Base-by-base conservation (phyloP, 192 early-diverging fungal genomes). In the Thoreauomyces humboldtii region DNA sequence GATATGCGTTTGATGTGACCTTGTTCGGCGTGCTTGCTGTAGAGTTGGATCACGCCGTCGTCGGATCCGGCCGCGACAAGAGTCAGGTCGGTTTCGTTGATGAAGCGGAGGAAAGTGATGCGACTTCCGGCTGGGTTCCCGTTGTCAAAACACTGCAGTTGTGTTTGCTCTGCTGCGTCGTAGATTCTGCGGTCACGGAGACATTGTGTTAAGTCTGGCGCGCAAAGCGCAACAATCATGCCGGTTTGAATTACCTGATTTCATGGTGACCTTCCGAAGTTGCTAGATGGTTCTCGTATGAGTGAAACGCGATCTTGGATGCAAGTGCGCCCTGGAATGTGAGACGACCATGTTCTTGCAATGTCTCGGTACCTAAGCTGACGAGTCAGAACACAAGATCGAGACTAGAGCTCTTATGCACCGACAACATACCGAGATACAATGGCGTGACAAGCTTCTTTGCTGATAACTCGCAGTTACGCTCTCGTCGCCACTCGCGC, bases 11-110 rank as follows among this genome's bases (percentile, higher is more conserved):
- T 79, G 7, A 84, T 76, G 14, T 83, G 72, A 32, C 76, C 77
- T 12, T 72, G 71, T 29, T 77, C 75, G 9, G 84, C 78, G 62
- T 90, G 89, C 51, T 90, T 83, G 50, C 81, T 74, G 63, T 88
- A 93, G n/a, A 93, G 33, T 42, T 88, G 72, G 21, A 93, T 74
- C 4, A 89, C 81, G 38, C 89, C 89, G 67, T 93, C 91, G 25
- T 47, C 25, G 75, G 89, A 89, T n/a, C 85, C 92, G n/a, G 83
- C 82, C 55, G 95, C 68, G 60, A 98, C 76, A 76, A 93, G 73
- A 25, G 90, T 85, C 32, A 88, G 73, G 62, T 94, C 92, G 44
- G 93, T 86, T 67, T 96, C 94, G 72, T 98, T 98, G 25, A 98
- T 85, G 59, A 94, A 86, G 42, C 89, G 87, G 67, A 98, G 62